phyloP scores from a whole-genome alignment of 1,139 yeast species.

The Taiozyma sp. region DNA sequence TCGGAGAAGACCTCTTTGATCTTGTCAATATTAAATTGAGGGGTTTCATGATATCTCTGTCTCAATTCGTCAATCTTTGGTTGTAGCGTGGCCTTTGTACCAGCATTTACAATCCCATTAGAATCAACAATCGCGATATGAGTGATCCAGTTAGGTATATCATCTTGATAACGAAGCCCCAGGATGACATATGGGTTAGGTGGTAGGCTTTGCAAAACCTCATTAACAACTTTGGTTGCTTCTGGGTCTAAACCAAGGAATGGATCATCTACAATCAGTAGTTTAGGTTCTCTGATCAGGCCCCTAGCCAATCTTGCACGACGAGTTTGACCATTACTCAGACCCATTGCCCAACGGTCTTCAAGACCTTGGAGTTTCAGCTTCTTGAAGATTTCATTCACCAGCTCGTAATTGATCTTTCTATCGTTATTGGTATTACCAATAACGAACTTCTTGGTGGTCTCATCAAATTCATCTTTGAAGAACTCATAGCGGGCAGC shows the following conservation, averaged over 20 bases:
- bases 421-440: constrained; percentile 27
- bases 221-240: constrained; percentile 57
- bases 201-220: constrained; percentile 34
- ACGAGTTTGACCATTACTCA: constrained; percentile 91
- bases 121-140: constrained; percentile 59
- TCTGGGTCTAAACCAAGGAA: constrained; percentile 84
- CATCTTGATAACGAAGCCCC: constrained; percentile 75
- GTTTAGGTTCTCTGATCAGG: constrained; percentile 54
- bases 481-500: constrained; percentile 86
- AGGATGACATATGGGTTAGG: constrained; percentile 47
- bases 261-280: constrained; percentile 83
- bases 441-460: constrained; percentile 56
- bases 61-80: constrained; percentile 27
- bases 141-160: constrained; percentile 72
- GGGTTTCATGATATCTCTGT: constrained; percentile 19
- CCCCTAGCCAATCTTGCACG: constrained; percentile 83
- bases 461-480: constrained; percentile 77
- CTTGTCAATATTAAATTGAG: constrained; percentile 17
- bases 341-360: constrained; percentile 74
- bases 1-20: constrained; percentile 16
- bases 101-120: constrained; percentile 46
- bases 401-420: constrained; percentile 29
- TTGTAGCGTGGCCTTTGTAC: constrained; percentile 34
- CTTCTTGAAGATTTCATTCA: constrained; percentile 38
- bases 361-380: constrained; percentile 54